These are phyloP conservation scores for Cupressus sempervirens DNA, from an alignment of 75 land plant genomes.

Conservation along the genomic window DNA sequence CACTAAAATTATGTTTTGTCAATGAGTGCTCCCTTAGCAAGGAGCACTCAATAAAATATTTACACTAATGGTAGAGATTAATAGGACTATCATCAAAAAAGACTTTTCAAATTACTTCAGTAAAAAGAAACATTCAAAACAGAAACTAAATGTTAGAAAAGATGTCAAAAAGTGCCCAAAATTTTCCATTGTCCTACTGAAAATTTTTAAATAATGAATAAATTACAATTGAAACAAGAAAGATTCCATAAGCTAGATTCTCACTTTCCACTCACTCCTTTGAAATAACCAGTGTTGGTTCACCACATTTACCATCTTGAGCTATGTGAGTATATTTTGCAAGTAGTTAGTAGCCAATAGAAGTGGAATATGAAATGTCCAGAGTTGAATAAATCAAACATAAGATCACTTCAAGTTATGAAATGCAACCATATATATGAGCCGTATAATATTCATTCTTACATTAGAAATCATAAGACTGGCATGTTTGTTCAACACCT, in stretches of 20 bases:
- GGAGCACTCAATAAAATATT: too few species aligned
- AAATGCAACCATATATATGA: not conserved
- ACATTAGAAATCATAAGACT: not conserved
- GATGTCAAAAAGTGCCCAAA: not conserved
- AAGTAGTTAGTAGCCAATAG: constrained; percentile 84
- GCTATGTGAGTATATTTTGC: constrained; percentile 91
- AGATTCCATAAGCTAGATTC: constrained; percentile 13
- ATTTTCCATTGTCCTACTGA: not conserved
- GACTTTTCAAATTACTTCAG: not conserved
- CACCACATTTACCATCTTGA: constrained; percentile 92
- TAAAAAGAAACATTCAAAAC: not conserved
- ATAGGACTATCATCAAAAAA: too few species aligned
- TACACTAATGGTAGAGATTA: too few species aligned
- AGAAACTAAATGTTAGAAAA: not conserved
- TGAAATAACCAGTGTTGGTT: constrained; percentile 67
- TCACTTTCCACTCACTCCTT: constrained; percentile 77
- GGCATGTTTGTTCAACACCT: not conserved
- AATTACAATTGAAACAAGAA: not conserved
- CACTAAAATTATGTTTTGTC: too few species aligned
- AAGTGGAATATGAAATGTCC: constrained; percentile 91
- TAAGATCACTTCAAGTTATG: not conserved
- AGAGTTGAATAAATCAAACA: constrained; percentile 6
- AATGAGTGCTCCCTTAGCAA: too few species aligned
- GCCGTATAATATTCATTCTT: not conserved
- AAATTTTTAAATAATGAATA: not conserved